Base-by-base conservation (phyloP, 352 stramenopile genomes). In the Blastocystis sp. region DNA sequence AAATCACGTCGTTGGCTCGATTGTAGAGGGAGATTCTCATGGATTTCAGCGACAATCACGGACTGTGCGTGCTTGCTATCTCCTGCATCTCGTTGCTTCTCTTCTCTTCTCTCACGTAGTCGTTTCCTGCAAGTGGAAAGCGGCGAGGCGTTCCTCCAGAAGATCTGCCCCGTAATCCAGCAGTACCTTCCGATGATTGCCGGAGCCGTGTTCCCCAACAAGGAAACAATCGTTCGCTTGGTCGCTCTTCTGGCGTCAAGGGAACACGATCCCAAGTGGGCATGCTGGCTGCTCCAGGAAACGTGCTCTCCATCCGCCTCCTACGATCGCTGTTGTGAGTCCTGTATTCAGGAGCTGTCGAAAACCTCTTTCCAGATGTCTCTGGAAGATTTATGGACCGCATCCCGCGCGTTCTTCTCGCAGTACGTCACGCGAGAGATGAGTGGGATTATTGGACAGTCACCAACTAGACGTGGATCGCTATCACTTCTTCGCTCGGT, bases 381-480 rank as follows among this genome's bases (percentile, higher is more conserved):
- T 14, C 11, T 59, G 11, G 3, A 59, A 14, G 51, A 27, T 32
- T 14, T 59, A 27, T 27, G n/a, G 11, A 59, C 11, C 7, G 51
- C 51, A 32, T 59, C 69, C 1, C 32, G 69, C 14, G 69, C 61
- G 53, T 81, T 81, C 69, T 81, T 81, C 40, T 27, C 69, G 21
- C 1, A 40, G 18, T 8, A 64, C 36, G 69, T 81, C 16, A 65
- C 53, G 16, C 49, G 21, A 14, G 14, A 21, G 16, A 81, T 81
- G 69, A 81, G 69, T 81, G 2, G 46, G 16, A 38, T 59, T 59
- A 6, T 14, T 59, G n/a, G 11, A 32, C 32, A 6, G 3, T 59
- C 11, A 59, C 32, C 32, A 27, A 14, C 18, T 59, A 59, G 51
- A 32, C 32, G 11, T 59, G 3, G 51, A 59, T 14, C 51, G 51